These are phyloP conservation scores for Amylostereum areolatum DNA, from an alignment of 1,284 basidiomycete genomes.

Conservation along the genomic window DNA sequence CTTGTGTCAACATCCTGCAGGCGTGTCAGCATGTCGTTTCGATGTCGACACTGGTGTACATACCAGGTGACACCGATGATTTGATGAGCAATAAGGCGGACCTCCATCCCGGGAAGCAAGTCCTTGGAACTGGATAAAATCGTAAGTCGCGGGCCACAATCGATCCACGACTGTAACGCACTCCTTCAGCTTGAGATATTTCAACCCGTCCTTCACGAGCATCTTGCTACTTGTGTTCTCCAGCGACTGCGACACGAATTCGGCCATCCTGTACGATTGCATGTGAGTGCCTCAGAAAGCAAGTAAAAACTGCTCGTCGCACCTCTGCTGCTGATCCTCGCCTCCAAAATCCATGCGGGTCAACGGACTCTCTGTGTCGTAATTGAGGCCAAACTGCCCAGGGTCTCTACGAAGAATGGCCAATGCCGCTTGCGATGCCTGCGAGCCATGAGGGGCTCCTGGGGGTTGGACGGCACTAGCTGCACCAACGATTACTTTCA, in stretches of 20 bases:
- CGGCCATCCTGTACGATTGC: conserved; percentile 36
- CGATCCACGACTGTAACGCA: conserved; percentile 21
- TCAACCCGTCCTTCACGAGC: conserved; percentile 43
- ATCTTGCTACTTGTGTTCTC: conserved; percentile 48
- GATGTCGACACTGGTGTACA: conserved; percentile 16
- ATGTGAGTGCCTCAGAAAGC: background rate
- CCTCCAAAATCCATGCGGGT: conserved; percentile 40
- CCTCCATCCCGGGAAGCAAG: conserved; percentile 54
- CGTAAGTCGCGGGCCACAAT: conserved; percentile 1
- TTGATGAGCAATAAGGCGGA: conserved; percentile 66
- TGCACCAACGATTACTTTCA: too few species aligned
- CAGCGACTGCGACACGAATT: conserved; percentile 52
- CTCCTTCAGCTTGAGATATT: conserved; percentile 43
- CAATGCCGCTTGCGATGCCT: too few species aligned
- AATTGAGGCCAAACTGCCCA: conserved; percentile 35
- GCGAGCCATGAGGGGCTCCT: too few species aligned
- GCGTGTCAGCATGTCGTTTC: background rate
- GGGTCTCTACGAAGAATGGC: background rate
- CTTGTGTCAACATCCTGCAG: conserved; percentile 55
- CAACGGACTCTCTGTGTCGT: conserved; percentile 38
- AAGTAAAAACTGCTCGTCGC: background rate
- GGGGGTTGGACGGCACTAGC: too few species aligned
- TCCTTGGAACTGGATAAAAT: conserved; percentile 37
- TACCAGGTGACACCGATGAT: conserved; percentile 68
- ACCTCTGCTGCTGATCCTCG: conserved; percentile 39